Percentiles rank a stretch among this genome's conserved stretches.
phyloP scores from a whole-genome alignment of 176 grass and related monocot genomes.

The Eragrostis nindensis region DNA sequence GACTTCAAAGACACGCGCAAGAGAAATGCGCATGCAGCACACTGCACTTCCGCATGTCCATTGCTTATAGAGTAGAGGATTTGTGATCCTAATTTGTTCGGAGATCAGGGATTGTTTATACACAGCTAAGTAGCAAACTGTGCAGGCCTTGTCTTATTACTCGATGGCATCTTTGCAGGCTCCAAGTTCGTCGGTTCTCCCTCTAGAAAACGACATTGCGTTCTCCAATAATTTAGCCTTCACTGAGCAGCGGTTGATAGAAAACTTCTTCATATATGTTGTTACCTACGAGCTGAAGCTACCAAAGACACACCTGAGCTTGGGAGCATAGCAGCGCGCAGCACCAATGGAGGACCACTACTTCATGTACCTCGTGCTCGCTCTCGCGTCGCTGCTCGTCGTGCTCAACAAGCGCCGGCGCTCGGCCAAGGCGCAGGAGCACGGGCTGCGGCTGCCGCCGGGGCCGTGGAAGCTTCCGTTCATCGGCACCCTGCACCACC shows the following conservation, averaged over 20 bases:
- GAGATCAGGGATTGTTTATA: neutral
- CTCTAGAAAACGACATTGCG: neutral
- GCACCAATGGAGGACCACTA: neutral
- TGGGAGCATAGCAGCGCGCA: neutral
- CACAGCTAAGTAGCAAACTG: neutral
- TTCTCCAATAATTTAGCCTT: neutral
- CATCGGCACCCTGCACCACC: conserved; percentile 65
- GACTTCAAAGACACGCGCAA: neutral
- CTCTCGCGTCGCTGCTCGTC: conserved; percentile 15
- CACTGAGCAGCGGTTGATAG: neutral
- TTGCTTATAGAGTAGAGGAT: neutral
- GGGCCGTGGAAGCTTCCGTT: conserved; percentile 55
- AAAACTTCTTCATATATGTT: neutral
- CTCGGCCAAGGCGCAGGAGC: neutral
- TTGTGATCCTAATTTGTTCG: neutral
- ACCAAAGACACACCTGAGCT: neutral
- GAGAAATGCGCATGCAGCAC: neutral
- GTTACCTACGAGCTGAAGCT: neutral
- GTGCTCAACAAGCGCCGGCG: conserved; percentile 1
- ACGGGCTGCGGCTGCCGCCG: conserved; percentile 31
- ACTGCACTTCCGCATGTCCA: no score
- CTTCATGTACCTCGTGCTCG: conserved; percentile 2
- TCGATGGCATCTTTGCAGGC: neutral
- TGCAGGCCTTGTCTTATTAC: neutral
- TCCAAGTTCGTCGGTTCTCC: neutral